phyloP scores from a whole-genome alignment of 345 rosid genomes.

The Arabis hirsuta region DNA sequence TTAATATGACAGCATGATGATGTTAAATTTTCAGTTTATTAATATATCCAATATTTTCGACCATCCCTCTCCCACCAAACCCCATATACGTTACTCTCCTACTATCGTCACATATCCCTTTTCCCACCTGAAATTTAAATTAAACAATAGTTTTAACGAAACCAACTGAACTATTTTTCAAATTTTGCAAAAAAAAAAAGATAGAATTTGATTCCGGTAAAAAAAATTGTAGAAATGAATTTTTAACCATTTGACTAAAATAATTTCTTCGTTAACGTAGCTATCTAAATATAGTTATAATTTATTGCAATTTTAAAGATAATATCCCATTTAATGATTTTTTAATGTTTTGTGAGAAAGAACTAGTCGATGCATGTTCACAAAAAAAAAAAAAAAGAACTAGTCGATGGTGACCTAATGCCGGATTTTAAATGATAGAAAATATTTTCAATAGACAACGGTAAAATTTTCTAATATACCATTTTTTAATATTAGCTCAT shows the following conservation, averaged over 20 bases:
- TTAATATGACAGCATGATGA: constrained; percentile 28
- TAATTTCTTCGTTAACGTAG: too few species aligned
- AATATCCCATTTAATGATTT: background rate
- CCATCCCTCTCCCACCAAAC: constrained; percentile 28
- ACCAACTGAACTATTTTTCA: too few species aligned
- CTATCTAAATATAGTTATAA: background rate
- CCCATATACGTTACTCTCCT: background rate
- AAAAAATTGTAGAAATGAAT: too few species aligned
- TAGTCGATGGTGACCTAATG: background rate
- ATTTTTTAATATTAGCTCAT: too few species aligned
- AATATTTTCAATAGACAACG: background rate
- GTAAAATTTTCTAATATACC: too few species aligned
- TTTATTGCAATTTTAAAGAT: background rate
- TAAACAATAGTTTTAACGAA: too few species aligned
- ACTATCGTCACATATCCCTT: constrained; percentile 9
- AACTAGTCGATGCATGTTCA: too few species aligned
- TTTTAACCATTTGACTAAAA: too few species aligned
- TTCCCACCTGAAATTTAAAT: constrained; percentile 5
- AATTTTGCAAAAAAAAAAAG: too few species aligned
- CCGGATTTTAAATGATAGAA: background rate
- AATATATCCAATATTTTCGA: background rate
- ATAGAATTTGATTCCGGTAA: too few species aligned
- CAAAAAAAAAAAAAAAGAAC: too few species aligned
- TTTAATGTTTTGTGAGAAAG: constrained; percentile 1
- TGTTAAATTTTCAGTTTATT: background rate